Conservation (phyloP, 2,329 filamentous ascomycete species). For the Aspergillus sp. region DNA sequence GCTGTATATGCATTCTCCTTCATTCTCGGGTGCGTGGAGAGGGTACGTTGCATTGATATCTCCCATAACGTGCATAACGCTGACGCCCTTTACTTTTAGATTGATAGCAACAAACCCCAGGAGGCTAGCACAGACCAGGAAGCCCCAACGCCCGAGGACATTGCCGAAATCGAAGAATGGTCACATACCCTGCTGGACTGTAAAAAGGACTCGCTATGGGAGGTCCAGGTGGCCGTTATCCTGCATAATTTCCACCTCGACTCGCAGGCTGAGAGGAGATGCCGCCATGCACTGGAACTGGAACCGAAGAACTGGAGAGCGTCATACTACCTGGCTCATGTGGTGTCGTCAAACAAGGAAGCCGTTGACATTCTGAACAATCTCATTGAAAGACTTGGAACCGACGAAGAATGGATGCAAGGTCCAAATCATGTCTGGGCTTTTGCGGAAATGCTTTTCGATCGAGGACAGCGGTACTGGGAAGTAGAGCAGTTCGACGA, state of each 20-base stretch:
- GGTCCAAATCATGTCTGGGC: neutral
- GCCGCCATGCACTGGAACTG: constrained; percentile 19
- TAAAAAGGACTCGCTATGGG: constrained; percentile 17
- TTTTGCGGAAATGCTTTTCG: constrained; percentile 17
- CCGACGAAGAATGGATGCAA: constrained; percentile 14
- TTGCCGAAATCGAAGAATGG: constrained; percentile 17
- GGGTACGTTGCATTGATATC: constrained; percentile 8
- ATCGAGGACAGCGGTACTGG: constrained; percentile 17
- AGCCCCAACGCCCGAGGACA: constrained; percentile 5
- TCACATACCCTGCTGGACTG: constrained; percentile 3
- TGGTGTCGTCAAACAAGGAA: constrained; percentile 15
- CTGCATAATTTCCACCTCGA: constrained; percentile 15
- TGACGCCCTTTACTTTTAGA: neutral
- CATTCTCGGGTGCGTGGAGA: constrained; percentile 11
- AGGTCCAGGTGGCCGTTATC: constrained; percentile 25
- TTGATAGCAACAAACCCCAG: neutral
- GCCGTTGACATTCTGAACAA: constrained; percentile 15
- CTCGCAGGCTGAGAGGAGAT: constrained; percentile 20
- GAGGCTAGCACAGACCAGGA: neutral
- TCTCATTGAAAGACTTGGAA: constrained; percentile 3
- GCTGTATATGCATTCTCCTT: constrained; percentile 16
- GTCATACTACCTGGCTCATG: constrained; percentile 20
- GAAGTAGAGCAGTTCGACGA: constrained; percentile 6
- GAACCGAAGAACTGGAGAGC: constrained; percentile 24
- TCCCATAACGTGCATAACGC: neutral